Evolutionary conservation across 257 asterid genomes (phyloP).

Genomic region (Nicotiana otophora): DNA sequence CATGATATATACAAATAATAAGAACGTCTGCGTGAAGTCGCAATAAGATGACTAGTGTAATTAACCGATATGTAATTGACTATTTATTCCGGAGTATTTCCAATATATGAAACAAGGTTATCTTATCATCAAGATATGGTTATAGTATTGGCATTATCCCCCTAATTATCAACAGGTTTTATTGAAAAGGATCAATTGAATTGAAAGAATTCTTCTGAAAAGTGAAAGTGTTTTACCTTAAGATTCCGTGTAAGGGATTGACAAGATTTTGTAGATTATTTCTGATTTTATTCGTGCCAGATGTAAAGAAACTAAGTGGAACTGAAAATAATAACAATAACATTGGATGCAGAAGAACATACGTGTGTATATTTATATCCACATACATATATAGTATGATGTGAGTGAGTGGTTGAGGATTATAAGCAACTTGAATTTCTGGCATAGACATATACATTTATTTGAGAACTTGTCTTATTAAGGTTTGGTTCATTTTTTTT

Average conservation of each 20-base stretch:
- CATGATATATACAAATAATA: no score
- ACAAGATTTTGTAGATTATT: no score
- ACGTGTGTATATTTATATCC: not conserved
- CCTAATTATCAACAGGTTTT: not conserved
- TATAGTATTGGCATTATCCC: no score
- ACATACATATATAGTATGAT: not conserved
- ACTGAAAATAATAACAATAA: not conserved
- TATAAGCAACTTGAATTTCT: not conserved
- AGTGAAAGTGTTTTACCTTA: not conserved
- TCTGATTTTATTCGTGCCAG: not conserved
- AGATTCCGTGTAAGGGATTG: not conserved
- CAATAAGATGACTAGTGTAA: not conserved
- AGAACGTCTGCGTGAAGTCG: not conserved
- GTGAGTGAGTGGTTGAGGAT: not conserved
- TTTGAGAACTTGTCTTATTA: constrained; percentile 1
- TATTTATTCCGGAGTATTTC: not conserved
- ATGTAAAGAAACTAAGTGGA: not conserved
- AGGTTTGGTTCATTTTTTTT: constrained; percentile 13
- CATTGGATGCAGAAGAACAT: not conserved
- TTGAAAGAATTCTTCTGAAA: not conserved
- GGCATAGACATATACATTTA: not conserved
- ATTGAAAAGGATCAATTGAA: not conserved
- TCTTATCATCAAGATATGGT: not conserved
- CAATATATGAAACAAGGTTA: not conserved
- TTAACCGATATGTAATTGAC: not conserved